Base-by-base conservation (phyloP, 73 alveolate genomes). In the Tetrahymena thermophila region DNA sequence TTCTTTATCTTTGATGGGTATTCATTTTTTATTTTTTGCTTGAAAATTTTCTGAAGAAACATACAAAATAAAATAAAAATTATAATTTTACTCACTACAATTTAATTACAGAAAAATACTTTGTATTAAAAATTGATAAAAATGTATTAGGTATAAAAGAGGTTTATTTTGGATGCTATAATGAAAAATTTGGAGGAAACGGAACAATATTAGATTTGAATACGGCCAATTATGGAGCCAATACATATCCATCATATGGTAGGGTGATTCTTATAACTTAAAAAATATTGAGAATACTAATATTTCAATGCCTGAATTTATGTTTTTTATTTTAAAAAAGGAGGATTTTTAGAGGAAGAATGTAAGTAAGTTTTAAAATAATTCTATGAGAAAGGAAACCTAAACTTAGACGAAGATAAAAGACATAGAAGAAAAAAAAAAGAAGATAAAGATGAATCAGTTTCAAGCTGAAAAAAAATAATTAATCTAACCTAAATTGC, bases 181-280 rank as follows among this genome's bases (percentile, higher is more conserved):
- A 98, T 96, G 99, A 98, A 93, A 98, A 98, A 96, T 98, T 98
- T 96, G 99, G 99, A 94, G 99, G 99, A 43, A 98, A 98, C 97
- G 99, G 99, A 28, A 96, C 99, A 14, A 96, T 98, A 28, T 93
- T 98, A 14, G 94, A 97, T 43, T 95, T 98, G 16, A 96, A 97
- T 95, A 95, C 96, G 85, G 96, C 94, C 95, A 95, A 84, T 50
- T 93, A 85, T 38, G 96, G 97, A 94, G 94, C 94, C 83, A 94
- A 95, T 83, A 94, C 93, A 93, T 97, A 96, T 31, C 97, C 98
- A 28, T 97, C 85, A 96, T 94, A 71, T 71, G 89, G 89, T 71
- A 71, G 4, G 1, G 23, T 50, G 28, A 50, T 50, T 19, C 28
- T 50, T 50, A 11, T 50, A 19, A 19, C 1, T 50, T 50, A 10